A percentile compares a stretch with the other conserved stretches of the same genome.
These are phyloP conservation scores for Ascochyta koolunga DNA, from an alignment of 2,329 filamentous ascomycete genomes.

Conservation along the genomic window DNA sequence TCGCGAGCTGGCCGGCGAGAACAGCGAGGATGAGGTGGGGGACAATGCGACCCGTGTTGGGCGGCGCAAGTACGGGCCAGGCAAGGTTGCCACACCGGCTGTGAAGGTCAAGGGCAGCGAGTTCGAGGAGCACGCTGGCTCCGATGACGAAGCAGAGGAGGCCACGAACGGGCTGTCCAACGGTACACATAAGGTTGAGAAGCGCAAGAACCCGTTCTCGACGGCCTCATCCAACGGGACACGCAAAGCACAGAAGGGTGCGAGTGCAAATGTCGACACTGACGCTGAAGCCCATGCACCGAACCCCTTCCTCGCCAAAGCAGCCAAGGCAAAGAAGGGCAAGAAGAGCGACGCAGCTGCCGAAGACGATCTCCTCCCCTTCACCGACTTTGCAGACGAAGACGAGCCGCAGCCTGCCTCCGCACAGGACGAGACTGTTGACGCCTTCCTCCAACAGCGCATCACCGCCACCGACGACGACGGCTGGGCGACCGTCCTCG, in stretches of 20 bases:
- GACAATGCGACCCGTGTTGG: slow-evolving; percentile 68
- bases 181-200: slow-evolving; percentile 11
- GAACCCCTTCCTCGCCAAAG: slow-evolving; percentile 45
- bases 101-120: slow-evolving; percentile 54
- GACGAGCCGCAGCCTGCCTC: slow-evolving; percentile 12
- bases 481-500: slow-evolving; percentile 53
- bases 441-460: slow-evolving; percentile 40
- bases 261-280: not conserved
- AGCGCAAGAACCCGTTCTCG: slow-evolving; percentile 23
- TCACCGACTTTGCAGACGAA: slow-evolving; percentile 5
- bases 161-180: slow-evolving; percentile 15
- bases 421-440: slow-evolving; percentile 23
- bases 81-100: slow-evolving; percentile 36
- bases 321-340: slow-evolving; percentile 29
- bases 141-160: slow-evolving; percentile 50
- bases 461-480: slow-evolving; percentile 47
- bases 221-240: slow-evolving; percentile 20
- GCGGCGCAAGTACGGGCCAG: slow-evolving; percentile 71
- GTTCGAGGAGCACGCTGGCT: slow-evolving; percentile 65
- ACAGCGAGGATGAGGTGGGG: slow-evolving; percentile 54
- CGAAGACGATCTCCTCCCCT: slow-evolving; percentile 22
- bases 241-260: slow-evolving; percentile 17
- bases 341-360: slow-evolving; percentile 25
- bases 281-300: slow-evolving; percentile 13
- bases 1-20: slow-evolving; percentile 70